Evolutionary conservation across 805 yeast species (phyloP), one percentile per base, ranked within the genome.

Genomic region (Pichia paraexigua): DNA sequence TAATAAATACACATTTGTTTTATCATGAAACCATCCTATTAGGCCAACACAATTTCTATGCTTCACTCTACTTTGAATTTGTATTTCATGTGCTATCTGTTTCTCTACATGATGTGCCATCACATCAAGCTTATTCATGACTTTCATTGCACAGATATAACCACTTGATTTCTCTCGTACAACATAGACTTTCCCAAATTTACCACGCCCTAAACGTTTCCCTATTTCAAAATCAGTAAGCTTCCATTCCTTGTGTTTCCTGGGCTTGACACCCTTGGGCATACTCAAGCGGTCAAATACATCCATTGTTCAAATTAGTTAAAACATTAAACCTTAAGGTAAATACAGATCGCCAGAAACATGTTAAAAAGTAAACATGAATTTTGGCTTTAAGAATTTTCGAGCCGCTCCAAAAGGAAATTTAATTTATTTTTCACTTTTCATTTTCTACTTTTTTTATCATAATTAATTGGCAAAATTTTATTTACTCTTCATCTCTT

Each of bases 101-200:
- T 80, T 82, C 62, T 89, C 95, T 17, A 89, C 84, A 53, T 85
- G 85, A 61, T 83, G 80, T 28, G 80, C 82, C 47, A 79, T 74
- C 50, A 92, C 73, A 56, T 91, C 97, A 49, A 75, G 73, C 67
- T 90, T 92, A 53, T 83, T 82, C 97, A 94, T 88, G 3, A 85
- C 94, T 64, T 94, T 92, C 60, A 92, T 70, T 1, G 99, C 99
- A 65, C 95, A 87, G 1, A 92, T 74, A 63, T 79, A 87, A 1
- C 95, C 95, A 0, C 88, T 77, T 37, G 69, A 61, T 57, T 78
- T 82, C 64, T 90, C 97, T 51, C 77, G 76, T 10, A 85, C 97
- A 63, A 96, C 87, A 67, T 89, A 91, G 1, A 94, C 98, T 60
- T 80, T 82, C 10, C 99, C 99, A 61, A 91, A 83, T 65, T 90